Base-by-base conservation (phyloP, 208 protist genomes). In the Acanthamoeba lenticulata region DNA sequence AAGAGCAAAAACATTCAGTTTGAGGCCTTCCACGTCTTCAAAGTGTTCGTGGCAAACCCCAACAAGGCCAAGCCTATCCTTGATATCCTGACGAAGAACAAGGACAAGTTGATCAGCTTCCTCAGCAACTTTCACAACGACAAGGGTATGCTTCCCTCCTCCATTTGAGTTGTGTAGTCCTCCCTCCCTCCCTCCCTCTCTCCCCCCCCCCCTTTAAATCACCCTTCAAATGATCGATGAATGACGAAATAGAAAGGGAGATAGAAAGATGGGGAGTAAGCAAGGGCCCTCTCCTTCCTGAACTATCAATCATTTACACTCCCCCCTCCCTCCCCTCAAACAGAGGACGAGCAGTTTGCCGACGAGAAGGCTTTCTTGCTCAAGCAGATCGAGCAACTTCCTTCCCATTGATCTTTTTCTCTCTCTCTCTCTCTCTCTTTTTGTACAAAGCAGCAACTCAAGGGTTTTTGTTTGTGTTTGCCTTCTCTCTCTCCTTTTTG, bases 1-100 rank as follows among this genome's bases (percentile, higher is more conserved):
- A 95, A 96, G 74, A 95, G 79, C 57, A 95, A 96, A 40, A 97
- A 96, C 85, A 98, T 99, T 55, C 98, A 99, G 91, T 99, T 98
- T 90, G 98, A 99, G 94, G 98, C 98, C 24, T 99, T 99, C 95
- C 98, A 99, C 94, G 98, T 99, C 2, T 99, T 99, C 94, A 99
- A 99, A 95, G 96, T 99, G 21, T 99, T 99, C 96, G 98, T 99
- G 9, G 98, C 98, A 29, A 99, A 99, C 94, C 98, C 98, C 42
- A 97, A 99, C 85, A 99, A 99, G 93, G 65, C 96, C 13, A 94
- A 94, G 74, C 91, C 91, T n/a, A 97, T 99, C 42, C 69, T 97
- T 6, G 95, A 98, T 21, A 98, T 99, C 79, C 94, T 99, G 40
- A 81, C 94, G 15, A 97, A 97, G 60, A 99, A 99, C 95, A 97